These are phyloP conservation scores for Podospora fimiseda DNA, from an alignment of 495 filamentous ascomycete genomes.

Conservation along the genomic window DNA sequence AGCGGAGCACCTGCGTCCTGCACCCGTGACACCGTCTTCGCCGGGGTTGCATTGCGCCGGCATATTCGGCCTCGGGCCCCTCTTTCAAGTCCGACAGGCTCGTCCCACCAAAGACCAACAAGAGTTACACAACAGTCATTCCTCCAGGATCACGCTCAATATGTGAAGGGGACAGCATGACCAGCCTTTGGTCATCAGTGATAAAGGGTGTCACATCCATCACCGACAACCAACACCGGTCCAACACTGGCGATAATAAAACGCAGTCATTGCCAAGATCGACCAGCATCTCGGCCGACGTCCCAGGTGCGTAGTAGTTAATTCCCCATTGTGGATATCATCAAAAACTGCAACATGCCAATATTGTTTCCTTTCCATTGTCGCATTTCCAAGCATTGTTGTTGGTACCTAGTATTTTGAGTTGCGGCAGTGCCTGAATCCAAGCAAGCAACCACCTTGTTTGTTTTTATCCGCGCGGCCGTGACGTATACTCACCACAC, in stretches of 20 bases:
- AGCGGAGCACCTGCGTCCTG: no score
- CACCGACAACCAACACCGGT: neutral
- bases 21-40: no score
- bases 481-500: slow-evolving; percentile 2
- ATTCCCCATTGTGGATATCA: slow-evolving; percentile 4
- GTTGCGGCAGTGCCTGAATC: no score
- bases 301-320: slow-evolving; percentile 14
- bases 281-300: slow-evolving; percentile 10
- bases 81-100: neutral
- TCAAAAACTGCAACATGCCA: neutral
- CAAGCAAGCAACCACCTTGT: no score
- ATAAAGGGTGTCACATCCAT: slow-evolving; percentile 16
- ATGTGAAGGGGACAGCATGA: slow-evolving; percentile 8
- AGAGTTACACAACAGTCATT: neutral
- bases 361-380: neutral
- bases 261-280: slow-evolving; percentile 13
- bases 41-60: neutral
- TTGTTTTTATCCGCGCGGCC: neutral
- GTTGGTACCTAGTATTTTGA: neutral
- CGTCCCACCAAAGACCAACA: no score
- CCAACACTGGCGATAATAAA: no score
- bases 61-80: neutral
- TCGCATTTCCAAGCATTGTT: neutral
- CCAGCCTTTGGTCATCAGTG: slow-evolving; percentile 20
- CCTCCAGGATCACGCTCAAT: neutral